These are phyloP conservation scores for Oryza meyeriana DNA, from an alignment of 176 grass and related monocot species.

Conservation along the genomic window DNA sequence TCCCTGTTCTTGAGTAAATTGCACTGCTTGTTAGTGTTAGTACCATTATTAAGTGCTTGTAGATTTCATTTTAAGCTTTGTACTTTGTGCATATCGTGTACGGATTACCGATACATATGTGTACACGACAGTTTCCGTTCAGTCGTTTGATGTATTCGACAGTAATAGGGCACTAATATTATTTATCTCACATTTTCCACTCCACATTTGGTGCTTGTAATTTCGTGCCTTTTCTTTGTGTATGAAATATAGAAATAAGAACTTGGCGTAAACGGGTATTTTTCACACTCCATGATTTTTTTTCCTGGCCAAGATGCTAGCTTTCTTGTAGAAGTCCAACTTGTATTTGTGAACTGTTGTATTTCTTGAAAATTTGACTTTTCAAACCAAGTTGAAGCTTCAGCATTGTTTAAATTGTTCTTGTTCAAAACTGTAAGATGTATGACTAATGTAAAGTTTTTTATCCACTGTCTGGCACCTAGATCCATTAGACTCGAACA, in stretches of 20 bases:
- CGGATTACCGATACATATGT: background rate
- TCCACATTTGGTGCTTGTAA: background rate
- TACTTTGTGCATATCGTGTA: background rate
- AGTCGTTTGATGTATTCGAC: background rate
- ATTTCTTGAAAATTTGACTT: slow-evolving; percentile 31
- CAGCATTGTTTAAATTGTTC: background rate
- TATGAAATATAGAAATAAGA: background rate
- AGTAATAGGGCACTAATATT: background rate
- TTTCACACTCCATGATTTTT: background rate
- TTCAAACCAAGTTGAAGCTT: slow-evolving; percentile 16
- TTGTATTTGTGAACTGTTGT: background rate
- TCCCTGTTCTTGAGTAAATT: slow-evolving; percentile 42
- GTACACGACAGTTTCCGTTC: background rate
- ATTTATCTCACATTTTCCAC: background rate
- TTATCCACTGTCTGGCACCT: slow-evolving; percentile 3
- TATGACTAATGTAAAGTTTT: slow-evolving; percentile 2
- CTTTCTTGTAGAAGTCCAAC: background rate
- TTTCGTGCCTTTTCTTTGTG: background rate
- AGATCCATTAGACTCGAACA: slow-evolving; percentile 1
- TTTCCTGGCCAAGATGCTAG: background rate
- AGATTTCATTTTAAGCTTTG: slow-evolving; percentile 4
- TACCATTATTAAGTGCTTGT: background rate
- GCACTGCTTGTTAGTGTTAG: slow-evolving; percentile 42
- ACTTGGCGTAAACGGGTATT: background rate
- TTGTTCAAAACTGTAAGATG: slow-evolving; percentile 14